Evolutionary conservation across 2,329 filamentous ascomycete species (phyloP), one percentile per base, ranked within the genome.

Genomic region (Sporothrix schenckii): DNA sequence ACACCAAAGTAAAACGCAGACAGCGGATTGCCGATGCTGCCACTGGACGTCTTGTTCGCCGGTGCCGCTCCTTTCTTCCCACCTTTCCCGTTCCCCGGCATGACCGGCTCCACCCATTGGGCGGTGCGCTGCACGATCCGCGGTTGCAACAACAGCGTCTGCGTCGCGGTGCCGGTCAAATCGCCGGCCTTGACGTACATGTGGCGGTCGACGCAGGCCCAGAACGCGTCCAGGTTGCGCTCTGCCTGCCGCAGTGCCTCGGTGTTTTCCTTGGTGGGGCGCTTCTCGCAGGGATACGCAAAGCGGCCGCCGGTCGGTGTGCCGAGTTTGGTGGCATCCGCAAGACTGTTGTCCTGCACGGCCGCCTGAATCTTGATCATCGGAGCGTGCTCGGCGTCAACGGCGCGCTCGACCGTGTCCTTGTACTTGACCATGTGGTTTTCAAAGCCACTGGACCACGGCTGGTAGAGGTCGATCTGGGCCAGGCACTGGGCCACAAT

Each of bases 221-320:
- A 87, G 70, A 86, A 83, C 0, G 61, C 69, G 73, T 87, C 85
- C 4, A 88, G 78, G 34, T 81, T 78, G 0, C 54, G 34, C 76
- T 89, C 86, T 0, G 86, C 84, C 1, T 60, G 72, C 11, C 81
- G 80, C 76, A 88, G 79, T 0, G 76, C 75, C 5, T 81, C 79
- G 0, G 82, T 78, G 21, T 80, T 87, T 14, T 82, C 80, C 68
- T 79, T 80, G 1, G 78, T 86, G 1, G 80, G 80, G 11, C 79
- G 81, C 73, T 84, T 86, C 2, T 83, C 79, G 5, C 77, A 72
- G 0, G 81, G 81, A 70, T 83, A 83, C 1, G 72, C 70, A 70
- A 88, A 86, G 68, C 76, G 81, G 0, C 77, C 77, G 3, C 77
- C 77, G 0, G 78, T 76, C 0, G 80, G 81, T 9, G 80, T 74